Conservation (phyloP, 306 rosid species). For the Begonia peltatifolia region DNA sequence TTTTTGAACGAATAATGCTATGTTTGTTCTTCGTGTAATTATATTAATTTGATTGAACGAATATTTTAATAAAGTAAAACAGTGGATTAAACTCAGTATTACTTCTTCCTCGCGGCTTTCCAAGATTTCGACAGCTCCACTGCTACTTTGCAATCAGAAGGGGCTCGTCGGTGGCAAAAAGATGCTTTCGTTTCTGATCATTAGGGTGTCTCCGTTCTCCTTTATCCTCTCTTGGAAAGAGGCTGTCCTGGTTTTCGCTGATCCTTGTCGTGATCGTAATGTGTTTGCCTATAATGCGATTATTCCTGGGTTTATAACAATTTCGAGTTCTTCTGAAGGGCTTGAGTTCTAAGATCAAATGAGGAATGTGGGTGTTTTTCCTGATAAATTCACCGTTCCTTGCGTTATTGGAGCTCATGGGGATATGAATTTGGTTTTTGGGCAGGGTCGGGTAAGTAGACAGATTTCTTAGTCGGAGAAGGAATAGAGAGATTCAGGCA, state of each 20-base stretch:
- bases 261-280: slow-evolving; percentile 26
- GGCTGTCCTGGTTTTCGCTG: slow-evolving; percentile 39
- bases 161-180: slow-evolving; percentile 39
- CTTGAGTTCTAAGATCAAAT: slow-evolving; percentile 34
- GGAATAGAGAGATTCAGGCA: no score
- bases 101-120: slow-evolving; percentile 2
- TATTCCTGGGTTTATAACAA: slow-evolving; percentile 54
- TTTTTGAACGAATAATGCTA: no score
- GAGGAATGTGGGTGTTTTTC: slow-evolving; percentile 37
- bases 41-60: no score
- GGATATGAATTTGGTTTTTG: slow-evolving; percentile 14
- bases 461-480: slow-evolving; percentile 7
- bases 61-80: no score
- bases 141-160: slow-evolving; percentile 31
- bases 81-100: no score
- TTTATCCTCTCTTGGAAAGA: slow-evolving; percentile 22
- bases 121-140: slow-evolving; percentile 29
- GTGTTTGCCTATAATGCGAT: slow-evolving; percentile 61
- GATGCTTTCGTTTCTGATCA: slow-evolving; percentile 36
- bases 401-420: slow-evolving; percentile 56
- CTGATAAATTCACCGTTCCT: slow-evolving; percentile 62
- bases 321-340: slow-evolving; percentile 25
- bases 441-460: slow-evolving; percentile 22
- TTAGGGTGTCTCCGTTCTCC: slow-evolving; percentile 42
- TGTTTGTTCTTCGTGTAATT: no score